Percentiles rank a stretch among this genome's conserved stretches.
These are phyloP conservation scores for Cyberlindnera americana DNA, from an alignment of 805 yeast genomes.

Conservation along the genomic window DNA sequence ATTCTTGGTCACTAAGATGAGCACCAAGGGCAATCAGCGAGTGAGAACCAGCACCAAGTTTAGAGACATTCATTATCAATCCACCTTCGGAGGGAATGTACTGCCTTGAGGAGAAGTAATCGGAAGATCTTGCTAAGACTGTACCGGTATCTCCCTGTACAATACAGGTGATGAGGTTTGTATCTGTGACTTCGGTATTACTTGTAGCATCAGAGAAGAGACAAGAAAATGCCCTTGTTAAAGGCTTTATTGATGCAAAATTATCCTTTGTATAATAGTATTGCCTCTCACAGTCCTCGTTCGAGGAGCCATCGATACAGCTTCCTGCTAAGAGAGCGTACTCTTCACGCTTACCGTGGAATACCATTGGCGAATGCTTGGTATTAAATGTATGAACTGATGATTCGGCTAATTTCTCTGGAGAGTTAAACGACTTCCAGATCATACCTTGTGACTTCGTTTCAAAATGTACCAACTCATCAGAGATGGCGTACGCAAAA, in stretches of 20 bases:
- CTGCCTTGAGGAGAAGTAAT: slow-evolving; percentile 40
- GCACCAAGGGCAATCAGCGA: slow-evolving; percentile 34
- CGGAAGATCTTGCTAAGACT: slow-evolving; percentile 37
- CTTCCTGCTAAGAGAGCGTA: slow-evolving; percentile 36
- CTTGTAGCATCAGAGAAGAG: slow-evolving; percentile 29
- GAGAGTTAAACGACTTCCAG: slow-evolving; percentile 37
- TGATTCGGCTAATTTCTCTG: slow-evolving; percentile 26
- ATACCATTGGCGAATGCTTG: slow-evolving; percentile 28
- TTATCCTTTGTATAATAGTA: slow-evolving; percentile 45
- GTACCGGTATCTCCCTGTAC: slow-evolving; percentile 34
- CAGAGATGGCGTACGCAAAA: slow-evolving; percentile 38
- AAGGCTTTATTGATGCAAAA: slow-evolving; percentile 32
- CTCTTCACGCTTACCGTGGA: slow-evolving; percentile 38
- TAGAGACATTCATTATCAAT: slow-evolving; percentile 29
- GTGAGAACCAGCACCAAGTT: slow-evolving; percentile 34
- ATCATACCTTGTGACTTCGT: slow-evolving; percentile 40
- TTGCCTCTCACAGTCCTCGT: slow-evolving; percentile 33
- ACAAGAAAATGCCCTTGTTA: slow-evolving; percentile 33
- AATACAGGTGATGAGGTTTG: slow-evolving; percentile 41
- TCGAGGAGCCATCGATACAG: slow-evolving; percentile 30
- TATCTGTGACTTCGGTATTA: slow-evolving; percentile 21
- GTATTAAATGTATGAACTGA: slow-evolving; percentile 24
- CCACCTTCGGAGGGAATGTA: slow-evolving; percentile 32
- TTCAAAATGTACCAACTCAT: slow-evolving; percentile 32
- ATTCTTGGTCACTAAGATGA: slow-evolving; percentile 22